Percentiles rank a stretch among this genome's conserved stretches.
These are phyloP conservation scores for Hordeum marinum DNA, from an alignment of 176 grass and related monocot species.

Conservation along the genomic window DNA sequence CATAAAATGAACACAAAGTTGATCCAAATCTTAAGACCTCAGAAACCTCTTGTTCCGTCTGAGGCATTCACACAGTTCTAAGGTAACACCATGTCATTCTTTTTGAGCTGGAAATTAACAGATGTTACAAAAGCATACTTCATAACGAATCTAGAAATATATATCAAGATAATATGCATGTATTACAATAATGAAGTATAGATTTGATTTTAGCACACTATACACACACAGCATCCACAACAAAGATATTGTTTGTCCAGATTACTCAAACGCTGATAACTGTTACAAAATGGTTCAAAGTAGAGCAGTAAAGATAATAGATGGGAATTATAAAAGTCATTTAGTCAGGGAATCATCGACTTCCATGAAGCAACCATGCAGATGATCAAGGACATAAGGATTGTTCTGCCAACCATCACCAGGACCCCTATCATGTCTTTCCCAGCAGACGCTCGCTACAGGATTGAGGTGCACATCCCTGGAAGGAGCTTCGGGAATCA, in stretches of 20 bases:
- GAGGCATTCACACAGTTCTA: neutral
- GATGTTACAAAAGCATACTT: neutral
- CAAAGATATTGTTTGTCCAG: neutral
- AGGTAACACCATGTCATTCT: neutral
- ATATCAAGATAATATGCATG: neutral
- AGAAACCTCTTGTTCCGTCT: neutral
- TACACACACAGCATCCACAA: neutral
- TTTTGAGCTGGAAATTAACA: neutral
- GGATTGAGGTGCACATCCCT: too few relatives aligned
- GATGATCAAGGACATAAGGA: too few relatives aligned
- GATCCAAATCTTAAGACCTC: neutral
- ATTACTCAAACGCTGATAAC: neutral
- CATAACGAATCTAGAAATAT: neutral
- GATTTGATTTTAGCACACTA: neutral
- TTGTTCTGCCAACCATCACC: too few relatives aligned
- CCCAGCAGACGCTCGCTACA: too few relatives aligned
- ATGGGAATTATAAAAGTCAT: neutral
- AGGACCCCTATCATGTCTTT: too few relatives aligned
- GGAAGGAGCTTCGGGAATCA: too few relatives aligned
- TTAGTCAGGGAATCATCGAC: slow-evolving; percentile 40
- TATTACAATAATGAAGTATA: neutral
- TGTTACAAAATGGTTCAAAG: neutral
- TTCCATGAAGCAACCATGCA: slow-evolving; percentile 44
- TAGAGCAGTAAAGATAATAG: neutral
- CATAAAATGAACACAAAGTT: neutral